Evolutionary conservation across 306 rosid species (phyloP).

Genomic region (Ormosia emarginata): DNA sequence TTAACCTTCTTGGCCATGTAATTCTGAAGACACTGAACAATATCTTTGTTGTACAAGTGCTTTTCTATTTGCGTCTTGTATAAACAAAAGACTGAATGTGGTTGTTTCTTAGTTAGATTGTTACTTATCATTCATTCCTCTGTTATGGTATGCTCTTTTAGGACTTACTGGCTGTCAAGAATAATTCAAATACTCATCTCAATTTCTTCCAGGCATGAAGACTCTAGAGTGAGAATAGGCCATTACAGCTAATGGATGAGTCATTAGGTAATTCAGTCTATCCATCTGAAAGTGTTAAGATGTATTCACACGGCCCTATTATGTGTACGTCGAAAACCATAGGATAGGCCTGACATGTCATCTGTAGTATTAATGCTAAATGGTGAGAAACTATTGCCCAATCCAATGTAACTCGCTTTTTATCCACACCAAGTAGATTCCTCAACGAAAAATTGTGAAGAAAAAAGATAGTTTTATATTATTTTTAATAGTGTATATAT

Average conservation of each 20-base stretch:
- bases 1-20: constrained; percentile 52
- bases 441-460: constrained; percentile 9
- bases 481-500: too few species aligned
- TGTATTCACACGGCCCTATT: constrained; percentile 25
- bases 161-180: too few species aligned
- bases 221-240: constrained; percentile 22
- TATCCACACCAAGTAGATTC: constrained; percentile 21
- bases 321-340: constrained; percentile 34
- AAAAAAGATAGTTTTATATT: too few species aligned
- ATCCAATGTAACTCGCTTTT: constrained; percentile 27
- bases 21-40: constrained; percentile 2
- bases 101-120: too few species aligned
- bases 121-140: background rate
- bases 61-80: too few species aligned
- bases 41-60: too few species aligned
- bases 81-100: too few species aligned
- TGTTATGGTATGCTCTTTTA: background rate
- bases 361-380: constrained; percentile 28
- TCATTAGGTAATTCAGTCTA: background rate
- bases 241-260: constrained; percentile 28
- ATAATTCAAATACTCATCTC: too few species aligned
- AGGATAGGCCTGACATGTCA: constrained; percentile 38
- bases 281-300: constrained; percentile 18
- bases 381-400: constrained; percentile 31
- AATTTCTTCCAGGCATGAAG: constrained; percentile 15